A percentile compares a stretch with the other conserved stretches of the same genome.
phyloP scores from a whole-genome alignment of 345 rosid species.

The Gynandropsis gynandra region DNA sequence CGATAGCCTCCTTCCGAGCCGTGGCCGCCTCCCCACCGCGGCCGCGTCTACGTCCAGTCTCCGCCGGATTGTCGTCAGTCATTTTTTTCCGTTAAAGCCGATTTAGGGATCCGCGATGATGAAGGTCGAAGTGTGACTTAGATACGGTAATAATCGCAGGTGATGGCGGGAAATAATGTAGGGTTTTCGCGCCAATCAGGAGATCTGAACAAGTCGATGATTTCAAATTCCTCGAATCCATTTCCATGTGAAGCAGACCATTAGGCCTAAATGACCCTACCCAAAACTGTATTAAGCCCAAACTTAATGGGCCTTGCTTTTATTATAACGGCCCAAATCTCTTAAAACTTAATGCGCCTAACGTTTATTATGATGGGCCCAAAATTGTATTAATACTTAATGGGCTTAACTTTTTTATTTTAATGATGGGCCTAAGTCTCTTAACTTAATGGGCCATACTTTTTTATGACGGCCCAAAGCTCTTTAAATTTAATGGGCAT shows the following conservation, averaged over 20 bases:
- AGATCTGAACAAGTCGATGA: neutral
- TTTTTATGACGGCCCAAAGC: no score
- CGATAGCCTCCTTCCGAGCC: conserved; percentile 55
- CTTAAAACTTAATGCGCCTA: no score
- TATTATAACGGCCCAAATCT: conserved; percentile 1
- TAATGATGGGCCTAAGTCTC: no score
- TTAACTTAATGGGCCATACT: no score
- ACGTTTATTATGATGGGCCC: no score
- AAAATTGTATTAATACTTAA: no score
- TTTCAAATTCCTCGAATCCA: neutral
- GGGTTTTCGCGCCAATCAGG: conserved; percentile 27
- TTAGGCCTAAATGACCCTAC: no score
- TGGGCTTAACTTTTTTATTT: no score
- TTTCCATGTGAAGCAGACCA: no score
- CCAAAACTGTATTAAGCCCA: neutral
- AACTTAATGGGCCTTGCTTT: neutral
- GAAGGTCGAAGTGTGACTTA: neutral
- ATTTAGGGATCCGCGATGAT: conserved; percentile 6
- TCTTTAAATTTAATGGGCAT: no score
- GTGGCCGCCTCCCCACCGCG: conserved; percentile 44
- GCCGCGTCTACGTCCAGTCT: conserved; percentile 37
- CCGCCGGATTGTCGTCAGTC: conserved; percentile 42
- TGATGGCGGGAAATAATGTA: conserved; percentile 28
- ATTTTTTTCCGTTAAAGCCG: conserved; percentile 1
- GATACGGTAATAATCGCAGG: neutral